Base-by-base conservation (phyloP, 176 grass and related monocot species). In the Rhynchospora breviuscula region DNA sequence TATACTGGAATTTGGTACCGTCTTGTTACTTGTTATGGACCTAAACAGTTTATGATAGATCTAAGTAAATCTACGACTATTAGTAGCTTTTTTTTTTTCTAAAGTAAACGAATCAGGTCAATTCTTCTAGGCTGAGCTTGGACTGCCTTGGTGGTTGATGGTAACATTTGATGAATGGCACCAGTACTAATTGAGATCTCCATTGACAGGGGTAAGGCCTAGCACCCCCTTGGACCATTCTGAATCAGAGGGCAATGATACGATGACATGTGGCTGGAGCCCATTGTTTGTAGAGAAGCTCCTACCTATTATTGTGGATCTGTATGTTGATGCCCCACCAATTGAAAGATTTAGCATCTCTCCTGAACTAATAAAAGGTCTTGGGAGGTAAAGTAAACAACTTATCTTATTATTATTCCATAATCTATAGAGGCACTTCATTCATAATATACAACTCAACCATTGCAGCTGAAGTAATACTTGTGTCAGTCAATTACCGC, bases 251-350 rank as follows among this genome's bases (percentile, higher is more conserved):
- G 67, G 66, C 66, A 90, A 87, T 83, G 87, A 84, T 79, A 54
- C 22, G 2, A 21, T 83, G 79, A 74, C 82, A 51, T 90, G 56
- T 86, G 87, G 89, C 80, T 98, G 91, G 91, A 92, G 88, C 67
- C 79, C 88, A 77, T 80, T 93, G 60, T 98, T 98, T 87, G 70
- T 90, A 80, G 91, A 95, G 93, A 98, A 91, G 83, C 89, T 98
- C 87, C 83, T 98, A 79, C 92, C 96, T 11, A 88, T 93, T 47
- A 91, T 98, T 88, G 88, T 89, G 31, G 88, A 95, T 59, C 86
- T 98, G 8, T 95, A 94, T 86, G 58, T 98, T 65, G 93, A 98
- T 78, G 93, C 96, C 63, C 88, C 95, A 21, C 85, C 88, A 85
- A 91, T 83, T 88, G 91, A 95, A 90, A 91, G 91, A 88, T 95